Evolutionary conservation across 2,329 filamentous ascomycete genomes (phyloP), one percentile per base, ranked within the genome.

Genomic region (Fusarium sp.): DNA sequence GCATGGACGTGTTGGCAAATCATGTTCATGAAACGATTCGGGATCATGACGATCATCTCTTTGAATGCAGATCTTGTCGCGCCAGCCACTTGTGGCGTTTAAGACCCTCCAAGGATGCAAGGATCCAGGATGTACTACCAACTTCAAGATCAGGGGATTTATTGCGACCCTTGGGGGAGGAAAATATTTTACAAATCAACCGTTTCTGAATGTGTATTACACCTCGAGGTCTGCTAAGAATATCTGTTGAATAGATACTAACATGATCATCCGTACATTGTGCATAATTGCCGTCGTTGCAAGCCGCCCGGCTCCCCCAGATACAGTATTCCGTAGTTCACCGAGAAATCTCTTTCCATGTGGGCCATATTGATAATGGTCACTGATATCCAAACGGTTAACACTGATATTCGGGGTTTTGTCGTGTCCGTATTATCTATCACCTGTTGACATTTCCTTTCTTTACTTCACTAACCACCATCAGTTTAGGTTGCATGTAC

Each of bases 71-170:
- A 68, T 69, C 62, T 42, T 41, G 21, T n/a, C 23, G 35, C 29
- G 44, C n/a, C 35, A 63, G 66, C 67, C 66, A 70, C 57, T 42
- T 33, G 53, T 68, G 67, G 67, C 62, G 26, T 20, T 18, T 13
- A 5, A 9, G n/a, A 54, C 8, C 28, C 23, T 23, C 31, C 8
- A 16, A 33, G 31, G 15, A 10, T n/a, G n/a, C n/a, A n/a, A n/a
- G n/a, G n/a, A n/a, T 24, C 11, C 33, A 42, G 33, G 15, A 9
- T 42, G 28, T 10, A 13, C 15, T 42, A 18, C 18, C 33, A 21
- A 29, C n/a, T 41, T 28, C 48, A 37, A 37, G 15, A 12, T 49
- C 16, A n/a, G 24, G 8, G 35, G 8, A n/a, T 8, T 28, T 15
- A 16, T 52, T 20, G 7, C 21, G n/a, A n/a, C n/a, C n/a, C 16